Evolutionary conservation across 2,329 filamentous ascomycete genomes (phyloP).

Genomic region (Ceratocystis eucalypticola): DNA sequence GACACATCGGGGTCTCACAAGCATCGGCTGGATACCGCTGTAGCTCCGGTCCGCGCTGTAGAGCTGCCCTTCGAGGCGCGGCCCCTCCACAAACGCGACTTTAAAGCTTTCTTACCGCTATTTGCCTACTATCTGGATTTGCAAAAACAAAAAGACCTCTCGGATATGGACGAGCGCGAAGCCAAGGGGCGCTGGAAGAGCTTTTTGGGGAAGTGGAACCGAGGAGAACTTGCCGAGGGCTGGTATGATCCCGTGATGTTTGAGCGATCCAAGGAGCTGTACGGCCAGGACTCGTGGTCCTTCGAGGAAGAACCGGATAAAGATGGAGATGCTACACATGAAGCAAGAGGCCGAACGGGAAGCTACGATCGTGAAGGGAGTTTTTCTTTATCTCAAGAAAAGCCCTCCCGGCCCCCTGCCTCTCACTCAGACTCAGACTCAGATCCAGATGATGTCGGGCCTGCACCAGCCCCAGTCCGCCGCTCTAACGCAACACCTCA

Average conservation of each 20-base stretch:
- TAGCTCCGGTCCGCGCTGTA: not conserved
- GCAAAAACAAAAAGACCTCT: constrained; percentile 63
- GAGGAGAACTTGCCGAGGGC: constrained; percentile 68
- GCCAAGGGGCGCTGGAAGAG: constrained; percentile 81
- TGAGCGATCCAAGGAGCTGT: constrained; percentile 19
- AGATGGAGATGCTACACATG: not conserved
- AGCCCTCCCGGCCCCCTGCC: not conserved
- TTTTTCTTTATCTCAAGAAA: not conserved
- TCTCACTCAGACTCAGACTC: constrained; percentile 19
- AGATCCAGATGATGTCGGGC: constrained; percentile 17
- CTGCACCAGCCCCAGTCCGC: constrained; percentile 19
- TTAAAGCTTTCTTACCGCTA: constrained; percentile 51
- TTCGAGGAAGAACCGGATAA: not conserved
- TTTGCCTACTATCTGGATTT: constrained; percentile 78
- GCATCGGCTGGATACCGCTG: not conserved
- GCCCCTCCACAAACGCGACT: constrained; percentile 54
- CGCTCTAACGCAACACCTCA: constrained; percentile 27
- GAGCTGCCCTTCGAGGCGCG: constrained; percentile 52
- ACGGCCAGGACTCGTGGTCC: constrained; percentile 6
- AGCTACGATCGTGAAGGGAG: not conserved
- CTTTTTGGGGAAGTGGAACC: constrained; percentile 86
- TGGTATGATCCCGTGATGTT: constrained; percentile 83
- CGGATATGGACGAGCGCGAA: constrained; percentile 60
- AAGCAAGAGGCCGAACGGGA: not conserved
- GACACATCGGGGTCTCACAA: not conserved